Evolutionary conservation across 768 basidiomycete genomes (phyloP).

Genomic region (Flagelloscypha sp.): DNA sequence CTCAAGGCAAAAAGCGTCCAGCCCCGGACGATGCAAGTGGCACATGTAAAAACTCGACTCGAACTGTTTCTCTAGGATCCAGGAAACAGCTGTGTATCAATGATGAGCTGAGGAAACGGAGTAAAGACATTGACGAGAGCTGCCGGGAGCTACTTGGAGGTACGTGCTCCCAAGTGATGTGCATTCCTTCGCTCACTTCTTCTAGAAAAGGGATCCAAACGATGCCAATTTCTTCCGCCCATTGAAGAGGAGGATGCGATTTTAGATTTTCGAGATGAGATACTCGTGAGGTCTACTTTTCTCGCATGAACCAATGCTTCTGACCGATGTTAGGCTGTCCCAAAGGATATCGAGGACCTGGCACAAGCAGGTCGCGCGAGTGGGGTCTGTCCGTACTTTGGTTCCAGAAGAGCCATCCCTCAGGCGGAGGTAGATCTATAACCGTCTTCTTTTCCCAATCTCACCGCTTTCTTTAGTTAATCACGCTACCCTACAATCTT

Average conservation of each 20-base stretch:
- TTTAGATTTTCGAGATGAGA: conserved; percentile 80
- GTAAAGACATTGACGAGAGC: conserved; percentile 74
- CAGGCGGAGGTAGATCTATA: conserved; percentile 68
- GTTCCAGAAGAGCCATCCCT: conserved; percentile 76
- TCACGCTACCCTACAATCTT: conserved; percentile 92
- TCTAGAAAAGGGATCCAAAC: conserved; percentile 52
- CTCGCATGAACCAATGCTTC: neutral
- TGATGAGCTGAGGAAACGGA: conserved; percentile 55
- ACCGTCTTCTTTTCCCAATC: neutral
- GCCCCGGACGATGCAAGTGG: conserved; percentile 16
- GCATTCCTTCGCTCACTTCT: neutral
- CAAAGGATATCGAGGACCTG: conserved; percentile 93
- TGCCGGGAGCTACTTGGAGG: conserved; percentile 78
- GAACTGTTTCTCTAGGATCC: conserved; percentile 82
- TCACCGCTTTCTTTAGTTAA: conserved; percentile 42
- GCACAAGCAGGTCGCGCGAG: conserved; percentile 59
- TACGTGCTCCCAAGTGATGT: conserved; percentile 19
- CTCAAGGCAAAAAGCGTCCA: no score
- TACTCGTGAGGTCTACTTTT: conserved; percentile 47
- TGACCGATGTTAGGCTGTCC: conserved; percentile 50
- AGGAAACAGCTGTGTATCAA: conserved; percentile 92
- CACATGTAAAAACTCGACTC: conserved; percentile 22
- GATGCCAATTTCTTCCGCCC: conserved; percentile 73
- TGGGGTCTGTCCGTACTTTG: conserved; percentile 88
- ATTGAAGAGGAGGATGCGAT: conserved; percentile 60